Evolutionary conservation across 192 early-diverging fungal genomes (phyloP).

Genomic region (Radiomyces spectabilis): DNA sequence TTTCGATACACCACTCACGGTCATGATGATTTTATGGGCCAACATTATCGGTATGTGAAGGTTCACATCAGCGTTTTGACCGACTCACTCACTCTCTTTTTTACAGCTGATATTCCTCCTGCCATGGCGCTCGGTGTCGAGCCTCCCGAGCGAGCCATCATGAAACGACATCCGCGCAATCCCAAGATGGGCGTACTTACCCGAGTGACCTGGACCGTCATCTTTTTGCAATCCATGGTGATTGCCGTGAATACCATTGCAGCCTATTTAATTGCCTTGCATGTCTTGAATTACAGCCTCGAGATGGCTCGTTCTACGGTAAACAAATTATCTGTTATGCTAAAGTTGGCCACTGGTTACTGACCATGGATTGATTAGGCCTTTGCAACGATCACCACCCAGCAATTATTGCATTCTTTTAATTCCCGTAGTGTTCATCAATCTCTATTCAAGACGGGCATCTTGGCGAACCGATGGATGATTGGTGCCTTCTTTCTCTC

Average conservation of each 20-base stretch:
- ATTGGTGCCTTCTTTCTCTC: conserved; percentile 63
- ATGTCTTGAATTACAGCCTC: conserved; percentile 11
- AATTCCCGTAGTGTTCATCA: conserved; percentile 63
- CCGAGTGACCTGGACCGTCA: conserved; percentile 44
- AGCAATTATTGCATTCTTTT: conserved; percentile 85
- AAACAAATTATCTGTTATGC: too few relatives aligned
- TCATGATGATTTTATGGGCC: conserved; percentile 90
- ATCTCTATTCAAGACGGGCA: conserved; percentile 71
- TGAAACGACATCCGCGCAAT: conserved; percentile 72
- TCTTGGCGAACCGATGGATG: conserved; percentile 78
- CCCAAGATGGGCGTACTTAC: conserved; percentile 71
- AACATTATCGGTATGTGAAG: conserved; percentile 73
- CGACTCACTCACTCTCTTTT: background rate
- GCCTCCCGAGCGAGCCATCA: conserved; percentile 73
- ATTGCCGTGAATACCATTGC: conserved; percentile 60
- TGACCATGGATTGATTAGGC: too few relatives aligned
- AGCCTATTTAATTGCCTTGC: conserved; percentile 47
- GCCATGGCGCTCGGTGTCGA: conserved; percentile 90
- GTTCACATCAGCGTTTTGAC: too few relatives aligned
- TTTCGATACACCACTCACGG: conserved; percentile 75
- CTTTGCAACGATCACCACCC: conserved; percentile 70
- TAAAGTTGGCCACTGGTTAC: too few relatives aligned
- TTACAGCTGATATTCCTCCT: conserved; percentile 82
- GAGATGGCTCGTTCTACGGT: conserved; percentile 42
- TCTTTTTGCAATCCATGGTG: conserved; percentile 65